phyloP scores from a whole-genome alignment of 2,329 filamentous ascomycete species.

The Colletotrichum aenigma region DNA sequence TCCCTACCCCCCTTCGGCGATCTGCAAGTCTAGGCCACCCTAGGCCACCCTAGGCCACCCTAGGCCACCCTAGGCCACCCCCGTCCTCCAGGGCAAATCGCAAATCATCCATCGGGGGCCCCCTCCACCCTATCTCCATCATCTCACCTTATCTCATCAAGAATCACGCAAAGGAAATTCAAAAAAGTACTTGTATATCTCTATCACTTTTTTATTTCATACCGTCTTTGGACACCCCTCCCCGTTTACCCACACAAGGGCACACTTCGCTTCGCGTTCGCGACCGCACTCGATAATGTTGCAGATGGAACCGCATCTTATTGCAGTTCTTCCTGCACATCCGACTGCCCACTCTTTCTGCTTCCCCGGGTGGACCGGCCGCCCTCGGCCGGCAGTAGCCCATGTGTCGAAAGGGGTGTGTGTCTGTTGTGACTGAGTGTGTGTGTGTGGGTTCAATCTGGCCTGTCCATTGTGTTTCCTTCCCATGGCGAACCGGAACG shows the following conservation, averaged over 20 bases:
- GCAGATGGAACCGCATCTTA: neutral
- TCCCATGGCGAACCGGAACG: neutral
- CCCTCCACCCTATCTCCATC: neutral
- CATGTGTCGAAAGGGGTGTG: neutral
- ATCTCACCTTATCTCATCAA: slow-evolving; percentile 6
- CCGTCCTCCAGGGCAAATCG: neutral
- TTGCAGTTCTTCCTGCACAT: neutral
- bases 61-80: slow-evolving; percentile 2
- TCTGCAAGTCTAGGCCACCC: slow-evolving; percentile 16
- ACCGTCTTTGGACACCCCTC: neutral
- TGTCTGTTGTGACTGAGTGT: neutral
- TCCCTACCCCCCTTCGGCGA: neutral
- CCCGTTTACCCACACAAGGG: neutral
- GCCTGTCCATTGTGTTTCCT: neutral
- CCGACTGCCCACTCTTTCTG: neutral
- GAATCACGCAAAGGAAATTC: neutral
- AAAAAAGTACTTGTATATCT: neutral
- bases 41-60: neutral
- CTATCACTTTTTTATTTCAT: neutral
- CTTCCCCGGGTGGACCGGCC: neutral
- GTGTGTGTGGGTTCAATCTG: neutral
- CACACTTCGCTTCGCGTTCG: neutral
- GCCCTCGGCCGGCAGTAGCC: neutral
- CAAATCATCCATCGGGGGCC: neutral
- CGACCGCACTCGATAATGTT: neutral